phyloP scores from a whole-genome alignment of 495 filamentous ascomycete species.

The Trichocladium antarcticum region DNA sequence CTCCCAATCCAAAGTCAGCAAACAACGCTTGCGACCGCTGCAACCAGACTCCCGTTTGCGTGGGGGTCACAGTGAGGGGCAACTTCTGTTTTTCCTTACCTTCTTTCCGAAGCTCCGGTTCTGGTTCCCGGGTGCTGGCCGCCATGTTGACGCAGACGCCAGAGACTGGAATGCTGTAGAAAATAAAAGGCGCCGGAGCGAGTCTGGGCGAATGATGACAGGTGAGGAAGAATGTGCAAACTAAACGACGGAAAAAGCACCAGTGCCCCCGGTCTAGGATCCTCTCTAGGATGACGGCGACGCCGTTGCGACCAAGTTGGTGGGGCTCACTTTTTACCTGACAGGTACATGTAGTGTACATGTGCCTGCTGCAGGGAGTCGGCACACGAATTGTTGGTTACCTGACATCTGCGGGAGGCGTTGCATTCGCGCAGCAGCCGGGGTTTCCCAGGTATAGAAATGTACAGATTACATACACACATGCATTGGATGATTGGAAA shows the following conservation, averaged over 20 bases:
- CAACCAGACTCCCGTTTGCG: constrained; percentile 1
- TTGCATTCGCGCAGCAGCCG: constrained; percentile 1
- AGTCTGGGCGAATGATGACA: constrained; percentile 3
- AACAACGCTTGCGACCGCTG: constrained; percentile 6
- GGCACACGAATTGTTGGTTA: constrained; percentile 8
- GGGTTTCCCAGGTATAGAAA: too few species aligned
- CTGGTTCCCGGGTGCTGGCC: constrained; percentile 9
- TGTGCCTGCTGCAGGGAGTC: not conserved
- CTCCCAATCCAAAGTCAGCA: constrained; percentile 4
- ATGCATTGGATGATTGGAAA: too few species aligned
- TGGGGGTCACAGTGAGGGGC: constrained; percentile 20
- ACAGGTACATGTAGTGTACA: constrained; percentile 7
- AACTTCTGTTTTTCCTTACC: constrained; percentile 10
- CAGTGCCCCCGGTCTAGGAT: not conserved
- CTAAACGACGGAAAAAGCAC: constrained; percentile 7
- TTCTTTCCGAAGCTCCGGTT: constrained; percentile 10
- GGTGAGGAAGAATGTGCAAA: constrained; percentile 6
- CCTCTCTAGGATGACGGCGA: constrained; percentile 9
- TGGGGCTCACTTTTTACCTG: constrained; percentile 20
- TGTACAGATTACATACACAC: too few species aligned
- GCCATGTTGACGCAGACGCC: constrained; percentile 10
- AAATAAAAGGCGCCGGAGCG: not conserved
- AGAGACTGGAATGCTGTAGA: not conserved
- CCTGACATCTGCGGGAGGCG: constrained; percentile 14
- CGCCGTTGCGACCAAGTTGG: constrained; percentile 12